Evolutionary conservation across 1,284 basidiomycete genomes (phyloP).

Genomic region (Phaffia rhodozyma): DNA sequence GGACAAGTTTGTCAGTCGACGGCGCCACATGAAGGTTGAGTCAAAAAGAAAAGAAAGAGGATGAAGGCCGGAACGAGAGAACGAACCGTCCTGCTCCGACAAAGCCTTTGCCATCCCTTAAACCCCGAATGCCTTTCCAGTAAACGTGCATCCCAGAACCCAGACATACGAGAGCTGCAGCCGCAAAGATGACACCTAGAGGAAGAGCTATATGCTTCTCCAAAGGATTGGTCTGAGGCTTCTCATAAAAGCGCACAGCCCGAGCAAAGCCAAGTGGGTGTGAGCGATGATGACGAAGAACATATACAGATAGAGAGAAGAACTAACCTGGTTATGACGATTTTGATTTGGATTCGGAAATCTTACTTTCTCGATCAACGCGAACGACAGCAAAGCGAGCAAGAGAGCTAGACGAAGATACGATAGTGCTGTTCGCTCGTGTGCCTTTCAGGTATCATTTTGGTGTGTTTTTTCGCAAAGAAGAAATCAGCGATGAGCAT

Average conservation of each 20-base stretch:
- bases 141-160: background rate
- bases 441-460: background rate
- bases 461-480: too few species aligned
- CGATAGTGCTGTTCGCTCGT: background rate
- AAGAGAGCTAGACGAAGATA: background rate
- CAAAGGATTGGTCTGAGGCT: background rate
- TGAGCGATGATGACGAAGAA: background rate
- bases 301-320: too few species aligned
- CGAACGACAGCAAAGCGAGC: background rate
- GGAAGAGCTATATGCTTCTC: background rate
- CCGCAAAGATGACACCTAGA: slow-evolving; percentile 3
- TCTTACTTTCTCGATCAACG: background rate
- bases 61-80: too few species aligned
- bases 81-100: background rate
- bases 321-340: background rate
- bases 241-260: background rate
- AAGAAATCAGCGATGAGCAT: too few species aligned
- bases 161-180: background rate
- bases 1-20: background rate
- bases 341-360: background rate
- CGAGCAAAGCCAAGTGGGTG: background rate
- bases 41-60: background rate
- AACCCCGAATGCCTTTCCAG: background rate
- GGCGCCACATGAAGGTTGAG: background rate
- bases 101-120: slow-evolving; percentile 4